Evolutionary conservation across 768 basidiomycete genomes (phyloP).

Genomic region (Termitomyces eurrhizus): DNA sequence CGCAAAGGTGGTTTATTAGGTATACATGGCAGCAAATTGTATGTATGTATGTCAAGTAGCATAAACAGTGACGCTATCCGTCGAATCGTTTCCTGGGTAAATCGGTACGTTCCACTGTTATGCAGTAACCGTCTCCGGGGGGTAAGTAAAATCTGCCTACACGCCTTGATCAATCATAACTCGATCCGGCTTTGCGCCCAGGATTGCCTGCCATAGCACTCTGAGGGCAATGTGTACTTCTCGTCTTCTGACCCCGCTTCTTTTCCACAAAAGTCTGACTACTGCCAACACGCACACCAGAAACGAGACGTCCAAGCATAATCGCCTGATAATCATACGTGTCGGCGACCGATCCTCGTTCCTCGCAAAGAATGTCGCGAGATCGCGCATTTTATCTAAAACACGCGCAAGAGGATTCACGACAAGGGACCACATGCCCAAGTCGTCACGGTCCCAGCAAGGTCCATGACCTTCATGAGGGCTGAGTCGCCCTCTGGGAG

Average conservation of each 20-base stretch:
- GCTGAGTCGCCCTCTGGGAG: slow-evolving; percentile 40
- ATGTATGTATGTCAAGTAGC: slow-evolving; percentile 1
- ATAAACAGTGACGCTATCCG: slow-evolving; percentile 1
- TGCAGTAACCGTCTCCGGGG: not conserved
- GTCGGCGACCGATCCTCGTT: slow-evolving; percentile 63
- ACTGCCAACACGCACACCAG: slow-evolving; percentile 59
- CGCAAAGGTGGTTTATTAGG: slow-evolving; percentile 1
- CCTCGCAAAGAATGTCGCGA: slow-evolving; percentile 55
- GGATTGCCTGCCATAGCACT: slow-evolving; percentile 66
- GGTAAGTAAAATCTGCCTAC: slow-evolving; percentile 15
- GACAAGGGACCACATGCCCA: slow-evolving; percentile 80
- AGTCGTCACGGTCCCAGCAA: slow-evolving; percentile 72
- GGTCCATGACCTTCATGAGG: slow-evolving; percentile 32
- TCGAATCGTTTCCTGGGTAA: slow-evolving; percentile 9
- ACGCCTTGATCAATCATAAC: slow-evolving; percentile 50
- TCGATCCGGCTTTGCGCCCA: slow-evolving; percentile 47
- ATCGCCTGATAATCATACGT: slow-evolving; percentile 62
- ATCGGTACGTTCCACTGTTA: not conserved
- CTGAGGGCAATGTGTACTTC: slow-evolving; percentile 65
- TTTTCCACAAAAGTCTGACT: slow-evolving; percentile 58
- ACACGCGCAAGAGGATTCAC: slow-evolving; percentile 60
- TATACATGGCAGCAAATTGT: slow-evolving; percentile 8
- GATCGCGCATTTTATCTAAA: slow-evolving; percentile 41
- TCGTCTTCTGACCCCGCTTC: slow-evolving; percentile 61
- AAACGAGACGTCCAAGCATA: slow-evolving; percentile 79